Evolutionary conservation across 1,284 basidiomycete genomes (phyloP).

Genomic region (Ustilago bromivora): DNA sequence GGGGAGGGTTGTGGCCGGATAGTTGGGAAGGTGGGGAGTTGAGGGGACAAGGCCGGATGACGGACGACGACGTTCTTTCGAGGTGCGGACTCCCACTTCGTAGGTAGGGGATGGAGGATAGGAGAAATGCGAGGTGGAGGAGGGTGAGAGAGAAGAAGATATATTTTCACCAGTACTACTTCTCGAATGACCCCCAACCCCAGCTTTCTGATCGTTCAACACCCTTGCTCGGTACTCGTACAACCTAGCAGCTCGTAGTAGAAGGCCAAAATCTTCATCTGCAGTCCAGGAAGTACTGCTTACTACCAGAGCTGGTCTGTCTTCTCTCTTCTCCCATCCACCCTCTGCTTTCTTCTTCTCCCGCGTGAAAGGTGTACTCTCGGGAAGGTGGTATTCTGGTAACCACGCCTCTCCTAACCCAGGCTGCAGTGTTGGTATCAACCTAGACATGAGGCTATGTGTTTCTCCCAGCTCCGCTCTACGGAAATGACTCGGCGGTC

Average conservation of each 20-base stretch:
- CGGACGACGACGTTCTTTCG: slow-evolving; percentile 40
- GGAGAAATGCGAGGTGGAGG: slow-evolving; percentile 14
- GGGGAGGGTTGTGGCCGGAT: slow-evolving; percentile 46
- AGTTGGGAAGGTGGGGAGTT: slow-evolving; percentile 34
- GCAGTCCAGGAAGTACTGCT: slow-evolving; percentile 97
- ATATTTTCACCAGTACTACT: slow-evolving; percentile 30
- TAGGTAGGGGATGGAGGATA: slow-evolving; percentile 2
- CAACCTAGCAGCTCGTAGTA: slow-evolving; percentile 71
- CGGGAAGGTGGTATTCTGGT: slow-evolving; percentile 17
- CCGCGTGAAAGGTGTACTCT: slow-evolving; percentile 53
- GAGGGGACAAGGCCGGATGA: slow-evolving; percentile 34
- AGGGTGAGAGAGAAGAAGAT: slow-evolving; percentile 32
- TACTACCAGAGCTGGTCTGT: slow-evolving; percentile 85
- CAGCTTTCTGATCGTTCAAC: slow-evolving; percentile 10
- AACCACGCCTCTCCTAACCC: slow-evolving; percentile 33
- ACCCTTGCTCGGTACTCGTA: slow-evolving; percentile 77
- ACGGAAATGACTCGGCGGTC: slow-evolving; percentile 42
- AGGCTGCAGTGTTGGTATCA: slow-evolving; percentile 32
- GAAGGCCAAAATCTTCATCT: slow-evolving; percentile 92
- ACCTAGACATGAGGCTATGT: slow-evolving; percentile 37
- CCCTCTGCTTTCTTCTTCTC: background rate
- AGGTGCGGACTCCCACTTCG: slow-evolving; percentile 13
- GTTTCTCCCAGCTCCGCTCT: slow-evolving; percentile 28
- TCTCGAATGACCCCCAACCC: slow-evolving; percentile 9
- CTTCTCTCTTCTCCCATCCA: slow-evolving; percentile 19